Evolutionary conservation across 176 grass and related monocot species (phyloP), one percentile per base, ranked within the genome.

Genomic region (Thinopyrum elongatum): DNA sequence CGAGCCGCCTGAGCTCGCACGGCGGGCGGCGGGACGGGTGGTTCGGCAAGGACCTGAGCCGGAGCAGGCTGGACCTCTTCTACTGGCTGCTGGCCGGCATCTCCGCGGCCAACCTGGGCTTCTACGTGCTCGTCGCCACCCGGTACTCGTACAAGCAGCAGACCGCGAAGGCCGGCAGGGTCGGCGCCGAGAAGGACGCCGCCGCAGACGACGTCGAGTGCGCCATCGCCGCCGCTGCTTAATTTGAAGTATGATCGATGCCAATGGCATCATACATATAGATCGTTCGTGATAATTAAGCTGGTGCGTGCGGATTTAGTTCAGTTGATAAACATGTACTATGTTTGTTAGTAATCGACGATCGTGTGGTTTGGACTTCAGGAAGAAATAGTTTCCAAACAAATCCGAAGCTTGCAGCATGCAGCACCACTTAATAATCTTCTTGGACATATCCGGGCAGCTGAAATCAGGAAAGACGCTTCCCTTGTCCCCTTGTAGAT

Each of bases 71-170:
- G 1, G 95, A 98, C 77, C 87, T 93, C 34, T 98, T 87, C 88
- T 98, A 95, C 68, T 91, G 87, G 88, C 70, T 98, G 60, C 39
- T 98, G 0, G 89, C 86, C 0, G 82, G 31, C 59, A 67, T 95
- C 8, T 65, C 69, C 36, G 84, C 46, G 21, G 76, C 87, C 19
- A 94, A 94, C 83, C 80, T 95, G 9, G 87, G 39, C 2, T 92
- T 87, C 57, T 98, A 92, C 35, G 33, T 89, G 22, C 49, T 84
- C 51, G 27, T 89, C 46, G 91, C 95, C 19, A 11, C 66, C 2
- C 71, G 86, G 35, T 95, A 93, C 84, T 95, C 95, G 4, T 94
- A 95, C 93, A 98, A 98, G 46, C 17, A 76, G 88, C 72, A 75
- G 2, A 71, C 42, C 21, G 86, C 92, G 70, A 88, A 74, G 74